phyloP scores from a whole-genome alignment of 129 eudicot genomes.

The Flaveria robusta region DNA sequence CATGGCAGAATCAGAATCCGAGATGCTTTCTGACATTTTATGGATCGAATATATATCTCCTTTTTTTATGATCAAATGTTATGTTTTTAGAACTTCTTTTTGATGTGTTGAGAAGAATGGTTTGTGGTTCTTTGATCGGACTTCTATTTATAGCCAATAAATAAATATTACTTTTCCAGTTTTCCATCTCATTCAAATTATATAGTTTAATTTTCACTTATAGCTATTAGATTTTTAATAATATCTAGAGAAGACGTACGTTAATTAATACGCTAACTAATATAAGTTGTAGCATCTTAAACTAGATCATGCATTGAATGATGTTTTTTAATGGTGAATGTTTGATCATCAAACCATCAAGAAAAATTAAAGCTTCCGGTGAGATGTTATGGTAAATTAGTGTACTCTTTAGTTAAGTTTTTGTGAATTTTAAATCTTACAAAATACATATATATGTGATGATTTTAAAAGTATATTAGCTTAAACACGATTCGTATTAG shows the following conservation, averaged over 20 bases:
- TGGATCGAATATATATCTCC: background rate
- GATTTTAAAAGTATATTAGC: too few relatives aligned
- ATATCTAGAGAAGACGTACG: background rate
- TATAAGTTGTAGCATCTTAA: background rate
- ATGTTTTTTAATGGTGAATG: too few relatives aligned
- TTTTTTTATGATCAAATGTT: background rate
- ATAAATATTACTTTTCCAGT: background rate
- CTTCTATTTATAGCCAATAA: slow-evolving; percentile 37
- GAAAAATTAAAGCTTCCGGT: too few relatives aligned
- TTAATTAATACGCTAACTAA: background rate
- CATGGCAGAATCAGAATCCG: slow-evolving; percentile 49
- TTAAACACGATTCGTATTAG: too few relatives aligned
- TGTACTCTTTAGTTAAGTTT: too few relatives aligned
- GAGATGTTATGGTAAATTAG: too few relatives aligned
- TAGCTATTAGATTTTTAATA: background rate
- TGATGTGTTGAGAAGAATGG: slow-evolving; percentile 19
- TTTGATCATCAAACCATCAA: too few relatives aligned
- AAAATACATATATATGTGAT: too few relatives aligned
- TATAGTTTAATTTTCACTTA: background rate
- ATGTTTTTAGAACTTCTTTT: slow-evolving; percentile 15
- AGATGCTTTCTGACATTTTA: slow-evolving; percentile 43
- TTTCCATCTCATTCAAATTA: background rate
- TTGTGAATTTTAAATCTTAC: too few relatives aligned
- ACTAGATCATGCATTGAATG: background rate
- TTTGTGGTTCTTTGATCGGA: slow-evolving; percentile 20